A percentile compares a stretch with the other conserved stretches of the same genome.
These are phyloP conservation scores for Gossypium gossypioides DNA, from an alignment of 441 rosid species.

Conservation along the genomic window DNA sequence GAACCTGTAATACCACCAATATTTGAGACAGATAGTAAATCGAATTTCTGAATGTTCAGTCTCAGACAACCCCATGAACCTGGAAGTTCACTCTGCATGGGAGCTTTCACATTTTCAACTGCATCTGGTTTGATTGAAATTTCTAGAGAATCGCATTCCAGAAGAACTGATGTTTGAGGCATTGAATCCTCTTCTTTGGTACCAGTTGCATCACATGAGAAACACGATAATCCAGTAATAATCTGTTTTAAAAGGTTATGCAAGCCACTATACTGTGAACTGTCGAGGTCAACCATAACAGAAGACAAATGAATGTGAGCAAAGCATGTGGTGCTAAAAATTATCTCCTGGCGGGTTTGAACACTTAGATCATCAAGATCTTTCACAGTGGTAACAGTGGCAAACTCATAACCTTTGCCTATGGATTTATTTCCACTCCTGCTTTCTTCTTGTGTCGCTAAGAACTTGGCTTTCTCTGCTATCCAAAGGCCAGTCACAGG, in stretches of 20 bases:
- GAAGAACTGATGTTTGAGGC: conserved; percentile 51
- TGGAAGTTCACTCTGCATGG: conserved; percentile 78
- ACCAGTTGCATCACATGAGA: conserved; percentile 23
- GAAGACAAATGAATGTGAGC: conserved; percentile 42
- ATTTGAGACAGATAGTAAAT: conserved; percentile 59
- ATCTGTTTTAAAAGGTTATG: conserved; percentile 46
- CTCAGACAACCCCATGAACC: conserved; percentile 75
- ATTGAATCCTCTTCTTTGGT: conserved; percentile 23
- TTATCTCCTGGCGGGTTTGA: conserved; percentile 51
- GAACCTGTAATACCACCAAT: conserved; percentile 62
- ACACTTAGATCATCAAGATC: conserved; percentile 48
- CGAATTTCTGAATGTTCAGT: conserved; percentile 51
- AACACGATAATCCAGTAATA: conserved; percentile 33
- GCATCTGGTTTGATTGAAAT: conserved; percentile 55
- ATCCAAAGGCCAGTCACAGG: conserved; percentile 57
- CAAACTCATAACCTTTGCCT: conserved; percentile 64
- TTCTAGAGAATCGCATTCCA: conserved; percentile 76
- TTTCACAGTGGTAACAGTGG: conserved; percentile 41
- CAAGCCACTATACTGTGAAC: conserved; percentile 41
- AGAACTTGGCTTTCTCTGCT: conserved; percentile 64
- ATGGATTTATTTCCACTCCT: conserved; percentile 34
- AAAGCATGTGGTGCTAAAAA: conserved; percentile 56
- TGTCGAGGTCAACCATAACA: conserved; percentile 35
- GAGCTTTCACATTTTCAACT: conserved; percentile 36
- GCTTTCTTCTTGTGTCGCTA: conserved; percentile 56